Evolutionary conservation across 2,329 filamentous ascomycete genomes (phyloP), one percentile per base, ranked within the genome.

Genomic region (Pseudopyrenochaeta lycopersici): DNA sequence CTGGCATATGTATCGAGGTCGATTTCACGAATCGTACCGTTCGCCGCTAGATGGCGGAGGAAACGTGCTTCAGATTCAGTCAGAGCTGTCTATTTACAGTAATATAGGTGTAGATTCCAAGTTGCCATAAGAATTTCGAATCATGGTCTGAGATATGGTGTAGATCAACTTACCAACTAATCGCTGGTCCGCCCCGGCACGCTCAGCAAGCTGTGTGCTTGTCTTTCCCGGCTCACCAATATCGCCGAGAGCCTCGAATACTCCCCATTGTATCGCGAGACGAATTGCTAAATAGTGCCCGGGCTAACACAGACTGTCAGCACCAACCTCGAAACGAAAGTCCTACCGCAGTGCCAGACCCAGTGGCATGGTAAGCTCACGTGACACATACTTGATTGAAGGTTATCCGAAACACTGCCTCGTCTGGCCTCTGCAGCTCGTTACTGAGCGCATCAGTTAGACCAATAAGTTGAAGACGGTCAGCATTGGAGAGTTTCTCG

Each of bases 231-330:
- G 21, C 40, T 45, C 44, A 0, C 48, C 53, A 38, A 49, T 40
- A 29, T 49, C 44, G 17, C 53, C 48, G 12, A 56, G 40, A 33
- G 43, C 44, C 1, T 56, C 53, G 7, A 56, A 56, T 18, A 52
- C 35, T 20, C 49, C 49, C 53, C 53, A 56, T 49, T 56, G 53
- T 36, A 56, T 48, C n/a, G 48, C 53, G 3, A 56, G 44, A 20
- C 53, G 53, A 9, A 52, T 56, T 14, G 39, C 53, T 12, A 56
- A 33, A 52, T 56, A 56, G 36, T 56, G 53, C 4, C 48, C 48
- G 23, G 53, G 48, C 53, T 56, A 20, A 23, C 33, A 52, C 30
- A 7, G 3, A 11, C 15, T 14, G 30, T 56, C 42, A 54, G 47
- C 43, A 18, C 51, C 18, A 29, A 32, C 7, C 17, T 38, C 35